These are phyloP conservation scores for Blastocystis sp. DNA, from an alignment of 352 stramenopile genomes.

Conservation along the genomic window DNA sequence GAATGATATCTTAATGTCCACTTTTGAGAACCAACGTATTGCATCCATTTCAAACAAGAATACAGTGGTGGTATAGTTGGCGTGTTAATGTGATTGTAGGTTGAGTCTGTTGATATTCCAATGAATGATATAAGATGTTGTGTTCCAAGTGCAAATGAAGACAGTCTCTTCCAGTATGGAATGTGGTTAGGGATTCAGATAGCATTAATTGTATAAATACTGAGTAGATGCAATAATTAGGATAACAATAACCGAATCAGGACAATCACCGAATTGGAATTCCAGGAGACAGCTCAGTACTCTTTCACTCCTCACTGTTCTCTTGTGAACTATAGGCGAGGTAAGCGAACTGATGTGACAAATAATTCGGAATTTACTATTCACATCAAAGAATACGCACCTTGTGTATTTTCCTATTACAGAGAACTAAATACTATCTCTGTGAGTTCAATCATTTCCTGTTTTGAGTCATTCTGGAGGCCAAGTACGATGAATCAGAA, in stretches of 20 bases:
- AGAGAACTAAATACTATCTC: not conserved
- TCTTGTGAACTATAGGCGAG: not conserved
- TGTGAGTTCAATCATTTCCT: not conserved
- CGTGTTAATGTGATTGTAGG: too few relatives aligned
- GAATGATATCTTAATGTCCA: not conserved
- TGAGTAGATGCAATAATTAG: not conserved
- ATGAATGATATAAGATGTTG: not conserved
- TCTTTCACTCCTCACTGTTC: not conserved
- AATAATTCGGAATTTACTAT: not conserved
- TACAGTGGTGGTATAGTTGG: not conserved
- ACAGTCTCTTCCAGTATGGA: not conserved
- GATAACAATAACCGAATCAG: not conserved
- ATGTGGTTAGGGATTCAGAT: slow-evolving; percentile 21
- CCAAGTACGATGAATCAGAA: not conserved
- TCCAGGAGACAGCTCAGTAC: not conserved
- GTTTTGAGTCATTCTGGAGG: not conserved
- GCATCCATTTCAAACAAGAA: not conserved
- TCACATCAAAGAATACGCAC: not conserved
- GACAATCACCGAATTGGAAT: not conserved
- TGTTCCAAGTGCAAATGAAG: not conserved
- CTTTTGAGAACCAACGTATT: not conserved
- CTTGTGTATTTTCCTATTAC: not conserved
- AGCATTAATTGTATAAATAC: not conserved
- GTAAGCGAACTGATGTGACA: not conserved
- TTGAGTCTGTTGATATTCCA: too few relatives aligned